phyloP scores from a whole-genome alignment of 768 basidiomycete species.

The Psilocybe subaeruginosa region DNA sequence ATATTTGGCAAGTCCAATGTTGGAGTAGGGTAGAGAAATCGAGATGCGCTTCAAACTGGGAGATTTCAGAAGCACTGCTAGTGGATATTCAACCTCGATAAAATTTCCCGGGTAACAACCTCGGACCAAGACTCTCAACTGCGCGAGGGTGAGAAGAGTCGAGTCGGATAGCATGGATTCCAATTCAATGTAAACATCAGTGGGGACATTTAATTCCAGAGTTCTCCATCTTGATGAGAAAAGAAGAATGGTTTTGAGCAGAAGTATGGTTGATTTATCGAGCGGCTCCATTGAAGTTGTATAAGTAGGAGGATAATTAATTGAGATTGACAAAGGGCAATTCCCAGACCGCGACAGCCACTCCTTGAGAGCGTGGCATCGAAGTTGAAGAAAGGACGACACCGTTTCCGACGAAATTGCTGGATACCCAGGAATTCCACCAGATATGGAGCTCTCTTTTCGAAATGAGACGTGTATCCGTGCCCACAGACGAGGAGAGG shows the following conservation, averaged over 20 bases:
- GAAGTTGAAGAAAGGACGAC: not conserved
- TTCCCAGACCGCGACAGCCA: constrained; percentile 1
- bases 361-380: not conserved
- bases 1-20: no score
- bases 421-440: not conserved
- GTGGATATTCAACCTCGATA: no score
- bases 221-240: not conserved
- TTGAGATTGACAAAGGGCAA: not conserved
- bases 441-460: not conserved
- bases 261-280: not conserved
- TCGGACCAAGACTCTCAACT: no score
- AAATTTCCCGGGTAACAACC: no score
- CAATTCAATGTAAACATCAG: not conserved
- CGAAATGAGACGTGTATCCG: not conserved
- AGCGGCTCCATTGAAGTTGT: not conserved
- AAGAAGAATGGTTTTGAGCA: not conserved
- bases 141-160: no score
- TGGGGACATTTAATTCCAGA: constrained; percentile 1
- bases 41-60: no score
- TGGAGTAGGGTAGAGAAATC: no score
- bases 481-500: constrained; percentile 2
- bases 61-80: no score
- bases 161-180: not conserved
- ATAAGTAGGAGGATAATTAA: not conserved
- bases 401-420: not conserved